A percentile compares a stretch with the other conserved stretches of the same genome.
Conservation (phyloP, 805 yeast genomes). For the Wickerhamomyces ciferrii region DNA sequence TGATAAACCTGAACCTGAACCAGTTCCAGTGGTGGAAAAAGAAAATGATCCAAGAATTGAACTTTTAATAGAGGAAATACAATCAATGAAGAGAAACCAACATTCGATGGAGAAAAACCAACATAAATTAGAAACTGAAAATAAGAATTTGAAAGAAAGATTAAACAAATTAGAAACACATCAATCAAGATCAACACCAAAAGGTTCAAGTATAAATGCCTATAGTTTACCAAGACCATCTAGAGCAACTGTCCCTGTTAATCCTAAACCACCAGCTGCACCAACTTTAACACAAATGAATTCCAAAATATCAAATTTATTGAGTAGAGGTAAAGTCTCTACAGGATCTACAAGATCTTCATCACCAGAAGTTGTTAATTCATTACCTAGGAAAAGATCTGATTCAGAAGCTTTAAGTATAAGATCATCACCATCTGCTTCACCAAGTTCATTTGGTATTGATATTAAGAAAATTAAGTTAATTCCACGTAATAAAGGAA, state of each 20-base stretch:
- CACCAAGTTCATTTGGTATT: background rate
- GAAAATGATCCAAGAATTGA: background rate
- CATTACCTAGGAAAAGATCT: background rate
- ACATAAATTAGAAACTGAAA: background rate
- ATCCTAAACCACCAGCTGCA: no score
- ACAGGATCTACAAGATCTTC: background rate
- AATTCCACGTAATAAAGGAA: no score
- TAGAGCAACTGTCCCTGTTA: no score
- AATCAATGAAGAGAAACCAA: background rate
- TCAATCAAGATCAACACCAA: background rate
- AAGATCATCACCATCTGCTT: background rate
- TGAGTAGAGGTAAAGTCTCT: background rate
- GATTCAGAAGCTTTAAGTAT: background rate
- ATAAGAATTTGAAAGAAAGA: background rate
- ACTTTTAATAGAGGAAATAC: background rate
- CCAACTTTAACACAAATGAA: no score
- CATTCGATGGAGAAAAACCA: background rate
- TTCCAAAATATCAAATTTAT: background rate
- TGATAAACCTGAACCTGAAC: background rate
- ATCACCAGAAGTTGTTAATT: no score
- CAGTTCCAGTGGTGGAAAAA: background rate
- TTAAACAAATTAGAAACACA: background rate
- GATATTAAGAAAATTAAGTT: background rate
- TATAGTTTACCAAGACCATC: no score
- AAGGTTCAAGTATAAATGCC: background rate